phyloP scores from a whole-genome alignment of 495 filamentous ascomycete genomes.

The Amphirosellinia nigrospora region DNA sequence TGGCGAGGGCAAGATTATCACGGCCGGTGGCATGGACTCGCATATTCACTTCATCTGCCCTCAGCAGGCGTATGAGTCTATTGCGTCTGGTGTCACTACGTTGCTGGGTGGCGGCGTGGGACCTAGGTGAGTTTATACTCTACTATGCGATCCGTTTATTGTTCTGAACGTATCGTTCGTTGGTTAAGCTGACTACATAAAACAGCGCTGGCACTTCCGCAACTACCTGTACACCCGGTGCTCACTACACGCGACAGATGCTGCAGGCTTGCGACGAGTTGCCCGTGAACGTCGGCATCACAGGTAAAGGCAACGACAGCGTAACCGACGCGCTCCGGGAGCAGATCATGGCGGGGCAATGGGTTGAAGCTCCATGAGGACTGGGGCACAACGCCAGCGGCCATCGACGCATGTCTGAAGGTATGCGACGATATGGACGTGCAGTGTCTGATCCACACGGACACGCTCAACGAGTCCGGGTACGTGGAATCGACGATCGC shows the following conservation, averaged over 20 bases:
- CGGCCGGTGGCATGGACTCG: conserved; percentile 88
- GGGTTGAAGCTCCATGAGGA: conserved; percentile 98
- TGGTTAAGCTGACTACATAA: conserved; percentile 21
- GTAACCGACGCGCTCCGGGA: conserved; percentile 73
- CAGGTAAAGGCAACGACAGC: conserved; percentile 94
- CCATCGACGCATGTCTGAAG: conserved; percentile 86
- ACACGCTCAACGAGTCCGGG: conserved; percentile 96
- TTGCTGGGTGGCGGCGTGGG: conserved; percentile 93
- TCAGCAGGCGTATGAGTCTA: conserved; percentile 86
- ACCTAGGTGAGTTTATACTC: conserved; percentile 61
- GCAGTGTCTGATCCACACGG: conserved; percentile 96
- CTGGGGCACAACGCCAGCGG: conserved; percentile 92
- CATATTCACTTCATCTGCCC: conserved; percentile 98
- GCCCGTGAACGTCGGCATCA: conserved; percentile 93
- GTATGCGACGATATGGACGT: conserved; percentile 93
- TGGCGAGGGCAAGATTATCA: conserved; percentile 90
- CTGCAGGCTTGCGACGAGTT: conserved; percentile 85
- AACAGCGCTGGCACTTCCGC: conserved; percentile 87
- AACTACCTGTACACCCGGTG: conserved; percentile 92
- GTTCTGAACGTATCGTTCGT: background rate
- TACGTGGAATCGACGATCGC: conserved; percentile 93
- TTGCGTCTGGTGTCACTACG: conserved; percentile 89
- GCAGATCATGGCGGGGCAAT: conserved; percentile 82
- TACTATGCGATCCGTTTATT: background rate
- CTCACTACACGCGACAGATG: conserved; percentile 87